Conservation (phyloP, 257 asterid species). For the Salvia rosmarinus region DNA sequence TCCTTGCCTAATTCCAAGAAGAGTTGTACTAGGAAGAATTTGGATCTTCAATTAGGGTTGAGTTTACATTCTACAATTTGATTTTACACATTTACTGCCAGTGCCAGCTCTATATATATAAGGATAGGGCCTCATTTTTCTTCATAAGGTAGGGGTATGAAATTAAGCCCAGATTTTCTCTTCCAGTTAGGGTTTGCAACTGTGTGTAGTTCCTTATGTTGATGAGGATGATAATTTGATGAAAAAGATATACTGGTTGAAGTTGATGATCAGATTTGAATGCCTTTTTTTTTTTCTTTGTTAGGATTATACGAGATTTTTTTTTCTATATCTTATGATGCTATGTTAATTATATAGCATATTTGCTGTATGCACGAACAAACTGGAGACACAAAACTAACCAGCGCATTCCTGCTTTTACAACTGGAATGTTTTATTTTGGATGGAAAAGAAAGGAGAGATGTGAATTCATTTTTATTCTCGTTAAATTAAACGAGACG, state of each 20-base stretch:
- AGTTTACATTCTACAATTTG: slow-evolving; percentile 53
- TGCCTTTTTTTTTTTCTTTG: too few relatives aligned
- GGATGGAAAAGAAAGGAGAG: neutral
- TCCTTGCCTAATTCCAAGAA: slow-evolving; percentile 44
- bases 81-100: slow-evolving; percentile 4
- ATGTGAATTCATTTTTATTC: neutral
- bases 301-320: too few relatives aligned
- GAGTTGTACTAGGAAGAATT: slow-evolving; percentile 44
- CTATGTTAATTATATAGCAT: too few relatives aligned
- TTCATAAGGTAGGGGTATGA: slow-evolving; percentile 1
- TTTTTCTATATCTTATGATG: too few relatives aligned
- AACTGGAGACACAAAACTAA: too few relatives aligned
- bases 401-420: too few relatives aligned
- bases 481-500: neutral
- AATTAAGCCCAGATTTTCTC: neutral
- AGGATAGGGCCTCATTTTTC: slow-evolving; percentile 19
- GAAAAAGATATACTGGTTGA: neutral
- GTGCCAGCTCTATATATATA: neutral
- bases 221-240: neutral
- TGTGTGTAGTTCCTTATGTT: neutral
- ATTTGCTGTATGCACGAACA: neutral
- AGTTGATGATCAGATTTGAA: neutral
- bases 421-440: too few relatives aligned
- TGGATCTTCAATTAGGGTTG: slow-evolving; percentile 83
- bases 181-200: slow-evolving; percentile 26